These are phyloP conservation scores for Globisporangium barbulae DNA, from an alignment of 352 stramenopile species.

Conservation along the genomic window DNA sequence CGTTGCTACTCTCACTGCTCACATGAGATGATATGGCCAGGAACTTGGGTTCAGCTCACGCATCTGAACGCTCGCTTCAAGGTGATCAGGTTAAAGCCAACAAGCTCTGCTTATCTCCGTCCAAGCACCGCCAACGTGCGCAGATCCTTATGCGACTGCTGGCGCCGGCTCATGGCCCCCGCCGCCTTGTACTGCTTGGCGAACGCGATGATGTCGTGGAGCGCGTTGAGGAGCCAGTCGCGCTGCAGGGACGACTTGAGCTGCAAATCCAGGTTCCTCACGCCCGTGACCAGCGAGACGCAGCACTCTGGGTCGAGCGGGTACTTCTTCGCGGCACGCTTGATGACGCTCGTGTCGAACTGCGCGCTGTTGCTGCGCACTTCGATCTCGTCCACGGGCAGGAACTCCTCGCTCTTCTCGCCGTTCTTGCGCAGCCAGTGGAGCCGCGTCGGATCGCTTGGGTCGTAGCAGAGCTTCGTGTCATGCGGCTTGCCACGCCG, in stretches of 20 bases:
- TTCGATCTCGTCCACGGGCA: conserved; percentile 50
- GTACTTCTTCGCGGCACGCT: conserved; percentile 42
- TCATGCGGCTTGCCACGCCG: conserved; percentile 66
- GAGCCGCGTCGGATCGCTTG: conserved; percentile 55
- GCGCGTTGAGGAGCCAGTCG: conserved; percentile 71
- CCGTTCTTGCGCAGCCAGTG: conserved; percentile 79
- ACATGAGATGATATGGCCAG: not conserved
- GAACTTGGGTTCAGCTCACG: not conserved
- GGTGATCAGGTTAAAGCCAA: no score
- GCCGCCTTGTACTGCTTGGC: conserved; percentile 57
- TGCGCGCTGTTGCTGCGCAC: conserved; percentile 28
- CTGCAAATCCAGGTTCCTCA: conserved; percentile 60
- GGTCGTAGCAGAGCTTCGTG: conserved; percentile 71
- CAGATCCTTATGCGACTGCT: conserved; percentile 10
- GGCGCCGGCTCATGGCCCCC: conserved; percentile 19
- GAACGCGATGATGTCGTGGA: conserved; percentile 62
- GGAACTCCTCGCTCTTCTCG: conserved; percentile 58
- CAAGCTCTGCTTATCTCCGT: not conserved
- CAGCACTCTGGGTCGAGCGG: conserved; percentile 40
- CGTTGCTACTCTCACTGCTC: not conserved
- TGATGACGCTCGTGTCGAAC: conserved; percentile 33
- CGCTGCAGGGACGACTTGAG: conserved; percentile 63
- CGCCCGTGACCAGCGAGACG: conserved; percentile 49
- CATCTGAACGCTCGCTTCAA: not conserved
- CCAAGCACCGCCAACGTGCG: not conserved